Evolutionary conservation across 2,329 filamentous ascomycete genomes (phyloP), one percentile per base, ranked within the genome.

Genomic region (Paradendryphiella salina): DNA sequence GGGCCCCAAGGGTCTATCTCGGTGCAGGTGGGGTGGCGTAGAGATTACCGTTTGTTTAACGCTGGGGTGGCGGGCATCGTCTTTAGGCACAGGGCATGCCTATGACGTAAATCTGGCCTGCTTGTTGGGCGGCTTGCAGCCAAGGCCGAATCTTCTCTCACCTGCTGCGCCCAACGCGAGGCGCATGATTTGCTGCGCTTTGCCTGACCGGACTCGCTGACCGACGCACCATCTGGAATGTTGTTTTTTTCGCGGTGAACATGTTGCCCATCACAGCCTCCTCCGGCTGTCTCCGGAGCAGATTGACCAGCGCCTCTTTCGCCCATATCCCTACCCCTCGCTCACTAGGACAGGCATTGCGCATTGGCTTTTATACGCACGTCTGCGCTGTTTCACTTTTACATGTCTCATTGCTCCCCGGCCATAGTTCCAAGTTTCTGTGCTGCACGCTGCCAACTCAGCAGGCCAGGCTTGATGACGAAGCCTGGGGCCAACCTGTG

Each of bases 361-460:
- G 18, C 23, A 32, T 21, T 40, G 4, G 32, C 21, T 17, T 44
- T 21, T 7, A 17, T n/a, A 10, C 21, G 31, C 36, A 33, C 31
- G 42, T 31, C 48, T 29, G 14, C 37, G 23, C 34, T 47, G 29
- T 23, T 4, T 26, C 44, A 15, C 14, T 33, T 18, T 10, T 26
- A 28, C 44, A 15, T 32, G 29, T 21, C 51, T 21, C 40, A 33
- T 26, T 21, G 38, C 42, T 38, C 35, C 34, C 28, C 29, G 48
- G 49, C 43, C 45, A 44, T 38, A 29, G 28, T 44, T 36, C 49
- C 55, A 56, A 57, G 54, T 56, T 59, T 40, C 46, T 28, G 36
- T 21, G 46, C 52, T 56, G 57, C 58, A 56, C 45, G 37, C 46
- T 58, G 59, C 60, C 61, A 57, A 55, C 62, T 61, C 57, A 58